These are phyloP conservation scores for Citeromyces nyonsensis DNA, from an alignment of 805 yeast species.

Conservation along the genomic window DNA sequence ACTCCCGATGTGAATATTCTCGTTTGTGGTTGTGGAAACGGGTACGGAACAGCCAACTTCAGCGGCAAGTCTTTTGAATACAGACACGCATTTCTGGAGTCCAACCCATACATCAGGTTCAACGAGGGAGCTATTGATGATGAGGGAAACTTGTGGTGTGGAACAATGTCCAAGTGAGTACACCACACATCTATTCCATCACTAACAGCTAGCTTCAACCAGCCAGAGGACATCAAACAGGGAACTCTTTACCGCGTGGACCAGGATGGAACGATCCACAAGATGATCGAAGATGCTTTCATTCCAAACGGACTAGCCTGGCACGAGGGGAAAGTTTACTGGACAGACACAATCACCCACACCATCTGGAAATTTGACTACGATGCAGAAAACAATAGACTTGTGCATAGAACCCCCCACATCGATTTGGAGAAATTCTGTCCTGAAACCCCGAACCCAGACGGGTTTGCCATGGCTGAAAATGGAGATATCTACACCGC, in stretches of 20 bases:
- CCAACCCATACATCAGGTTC: conserved; percentile 31
- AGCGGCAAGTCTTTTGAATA: conserved; percentile 18
- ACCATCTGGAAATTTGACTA: conserved; percentile 32
- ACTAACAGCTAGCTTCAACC: conserved; percentile 2
- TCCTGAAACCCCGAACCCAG: conserved; percentile 45
- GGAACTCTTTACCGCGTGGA: conserved; percentile 6
- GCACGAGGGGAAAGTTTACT: conserved; percentile 25
- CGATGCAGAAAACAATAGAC: conserved; percentile 17
- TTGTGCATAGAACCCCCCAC: conserved; percentile 20
- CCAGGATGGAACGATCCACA: conserved; percentile 12
- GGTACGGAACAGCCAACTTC: conserved; percentile 43
- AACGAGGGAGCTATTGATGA: conserved; percentile 79
- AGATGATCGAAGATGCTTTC: conserved; percentile 21
- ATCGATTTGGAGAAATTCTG: conserved; percentile 17
- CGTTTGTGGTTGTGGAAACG: conserved; percentile 47
- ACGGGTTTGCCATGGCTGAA: conserved; percentile 54
- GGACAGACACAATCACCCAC: conserved; percentile 35
- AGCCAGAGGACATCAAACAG: conserved; percentile 1
- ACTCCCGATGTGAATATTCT: conserved; percentile 38
- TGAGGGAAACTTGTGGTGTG: conserved; percentile 65
- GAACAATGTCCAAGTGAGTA: conserved; percentile 42
- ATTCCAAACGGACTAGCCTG: conserved; percentile 69
- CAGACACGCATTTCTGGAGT: conserved; percentile 21
- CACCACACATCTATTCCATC: no score
- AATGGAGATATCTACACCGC: conserved; percentile 47